A percentile compares a stretch with the other conserved stretches of the same genome.
Conservation (phyloP, 345 rosid genomes). For the Gossypium turneri region DNA sequence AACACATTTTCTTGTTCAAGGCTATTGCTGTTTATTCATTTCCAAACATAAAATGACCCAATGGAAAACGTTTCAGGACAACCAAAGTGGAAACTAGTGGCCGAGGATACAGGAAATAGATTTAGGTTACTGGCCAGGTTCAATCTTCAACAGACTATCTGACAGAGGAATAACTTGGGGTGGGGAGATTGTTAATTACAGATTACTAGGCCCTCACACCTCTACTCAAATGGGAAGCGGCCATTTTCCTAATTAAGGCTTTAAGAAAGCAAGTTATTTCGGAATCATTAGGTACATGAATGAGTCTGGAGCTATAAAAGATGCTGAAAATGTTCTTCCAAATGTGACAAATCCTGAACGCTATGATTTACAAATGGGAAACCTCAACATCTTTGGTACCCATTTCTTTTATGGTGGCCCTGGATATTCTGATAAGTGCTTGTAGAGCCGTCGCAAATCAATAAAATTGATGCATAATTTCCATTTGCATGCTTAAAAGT, state of each 20-base stretch:
- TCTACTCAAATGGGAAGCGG: slow-evolving; percentile 56
- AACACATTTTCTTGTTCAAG: not conserved
- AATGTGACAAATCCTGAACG: not conserved
- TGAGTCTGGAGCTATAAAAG: not conserved
- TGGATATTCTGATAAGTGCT: slow-evolving; percentile 9
- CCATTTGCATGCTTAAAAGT: not conserved
- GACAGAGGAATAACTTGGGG: slow-evolving; percentile 39
- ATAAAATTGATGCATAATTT: not conserved
- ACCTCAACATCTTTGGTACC: not conserved
- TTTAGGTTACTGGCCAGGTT: slow-evolving; percentile 46
- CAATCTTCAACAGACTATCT: slow-evolving; percentile 29
- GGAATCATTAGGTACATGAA: slow-evolving; percentile 11
- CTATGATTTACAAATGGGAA: slow-evolving; percentile 7
- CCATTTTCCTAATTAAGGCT: slow-evolving; percentile 42
- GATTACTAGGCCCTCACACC: slow-evolving; percentile 21
- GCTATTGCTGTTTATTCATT: not conserved
- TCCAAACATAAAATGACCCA: not conserved
- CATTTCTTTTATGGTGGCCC: slow-evolving; percentile 15
- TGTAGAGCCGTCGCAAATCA: not conserved
- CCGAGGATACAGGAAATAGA: slow-evolving; percentile 15
- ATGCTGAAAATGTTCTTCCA: not conserved
- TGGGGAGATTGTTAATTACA: slow-evolving; percentile 35
- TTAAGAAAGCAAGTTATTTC: slow-evolving; percentile 30
- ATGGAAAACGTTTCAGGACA: slow-evolving; percentile 28
- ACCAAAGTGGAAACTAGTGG: slow-evolving; percentile 45